These are phyloP conservation scores for Pseudogymnoascus sp. DNA, from an alignment of 2,329 filamentous ascomycete genomes.

Conservation along the genomic window DNA sequence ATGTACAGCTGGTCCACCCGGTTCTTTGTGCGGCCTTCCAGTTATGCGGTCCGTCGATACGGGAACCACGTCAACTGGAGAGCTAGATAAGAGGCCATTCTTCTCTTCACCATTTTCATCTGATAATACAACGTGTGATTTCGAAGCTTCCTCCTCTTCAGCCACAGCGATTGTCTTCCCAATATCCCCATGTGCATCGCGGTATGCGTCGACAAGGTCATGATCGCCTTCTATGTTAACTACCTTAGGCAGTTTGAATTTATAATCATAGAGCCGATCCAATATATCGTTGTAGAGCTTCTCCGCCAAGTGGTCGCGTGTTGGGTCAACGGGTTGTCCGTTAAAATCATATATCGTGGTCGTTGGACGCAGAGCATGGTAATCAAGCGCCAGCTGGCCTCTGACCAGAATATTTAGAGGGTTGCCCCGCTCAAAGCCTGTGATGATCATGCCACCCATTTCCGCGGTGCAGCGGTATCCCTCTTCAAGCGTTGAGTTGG, in stretches of 20 bases:
- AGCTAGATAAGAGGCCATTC: constrained; percentile 15
- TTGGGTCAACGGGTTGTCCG: constrained; percentile 67
- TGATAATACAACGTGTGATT: constrained; percentile 36
- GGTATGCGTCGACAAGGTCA: constrained; percentile 71
- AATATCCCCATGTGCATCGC: constrained; percentile 65
- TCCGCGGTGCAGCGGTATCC: constrained; percentile 72
- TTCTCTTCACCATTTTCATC: neutral
- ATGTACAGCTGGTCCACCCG: constrained; percentile 58
- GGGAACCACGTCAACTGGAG: constrained; percentile 46
- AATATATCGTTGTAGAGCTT: constrained; percentile 92
- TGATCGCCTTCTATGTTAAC: constrained; percentile 76
- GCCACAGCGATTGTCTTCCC: constrained; percentile 63
- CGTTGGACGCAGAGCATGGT: constrained; percentile 69
- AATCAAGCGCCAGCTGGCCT: constrained; percentile 79
- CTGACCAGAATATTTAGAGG: constrained; percentile 86
- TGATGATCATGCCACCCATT: constrained; percentile 97
- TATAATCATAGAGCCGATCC: constrained; percentile 84
- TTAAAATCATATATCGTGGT: constrained; percentile 86
- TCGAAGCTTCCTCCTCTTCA: constrained; percentile 61
- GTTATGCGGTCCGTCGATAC: constrained; percentile 62
- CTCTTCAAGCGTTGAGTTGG: constrained; percentile 44
- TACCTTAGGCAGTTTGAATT: constrained; percentile 63
- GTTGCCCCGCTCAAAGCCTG: constrained; percentile 92
- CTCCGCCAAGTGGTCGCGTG: constrained; percentile 75
- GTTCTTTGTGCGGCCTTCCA: constrained; percentile 63